Base-by-base conservation (phyloP, 768 basidiomycete species). In the Crepidotus variabilis region DNA sequence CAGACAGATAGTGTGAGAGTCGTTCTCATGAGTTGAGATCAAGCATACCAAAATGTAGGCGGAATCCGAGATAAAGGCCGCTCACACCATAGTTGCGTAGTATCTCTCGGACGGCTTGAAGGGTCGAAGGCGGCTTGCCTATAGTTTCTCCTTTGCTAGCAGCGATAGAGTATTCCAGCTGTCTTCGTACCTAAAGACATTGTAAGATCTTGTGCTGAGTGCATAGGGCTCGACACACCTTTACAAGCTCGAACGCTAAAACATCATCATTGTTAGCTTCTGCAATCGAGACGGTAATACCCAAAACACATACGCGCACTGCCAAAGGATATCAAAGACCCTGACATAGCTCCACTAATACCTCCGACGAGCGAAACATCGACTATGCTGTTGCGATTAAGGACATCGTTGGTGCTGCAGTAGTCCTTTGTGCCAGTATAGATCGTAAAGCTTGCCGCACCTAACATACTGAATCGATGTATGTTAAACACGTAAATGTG, bases 161-260 rank as follows among this genome's bases (percentile, higher is more conserved):
- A 45, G 92, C 94, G 59, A 97, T 97, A 56, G 88, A 85, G 65
- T 88, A 96, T 73, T 98, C 94, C 52, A 98, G 75, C 63, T 98
- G 94, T 62, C 94, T 80, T 56, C 94, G 86, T 52, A 94, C 88
- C 92, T 94, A 54, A 53, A 58, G 13, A 22, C 34, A 24, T 24
- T 36, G 28, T 34, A 52, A 57, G 48, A 60, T 35, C 28, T 35
- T 47, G 21, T 33, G 21, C 18, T 51, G 52, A 20, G 53, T 48
- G 22, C 47, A 50, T 24, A 48, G 55, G 14, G 57, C 6, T 23
- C 58, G 47, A 56, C 72, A 57, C 57, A 94, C 93, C 81, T 98
- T 98, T 67, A 98, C 92, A 36, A 98, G 87, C 71, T 98, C 94
- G 65, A 98, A 98, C 48, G 94, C 91, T 79, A 47, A 16, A 18